phyloP scores from a whole-genome alignment of 2,329 filamentous ascomycete genomes.

The Botrytis paeoniae region DNA sequence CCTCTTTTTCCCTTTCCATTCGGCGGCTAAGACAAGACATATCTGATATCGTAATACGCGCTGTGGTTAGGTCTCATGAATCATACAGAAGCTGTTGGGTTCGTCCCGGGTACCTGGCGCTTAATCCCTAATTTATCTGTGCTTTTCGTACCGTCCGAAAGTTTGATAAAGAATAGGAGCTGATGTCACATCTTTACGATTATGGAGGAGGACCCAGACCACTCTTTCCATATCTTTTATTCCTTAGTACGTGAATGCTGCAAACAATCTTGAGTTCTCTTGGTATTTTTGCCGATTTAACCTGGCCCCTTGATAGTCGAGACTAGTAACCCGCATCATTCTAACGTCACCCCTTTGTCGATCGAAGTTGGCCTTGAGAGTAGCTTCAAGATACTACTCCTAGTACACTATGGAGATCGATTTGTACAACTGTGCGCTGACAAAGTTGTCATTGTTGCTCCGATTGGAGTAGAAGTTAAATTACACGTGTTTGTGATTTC shows the following conservation, averaged over 20 bases:
- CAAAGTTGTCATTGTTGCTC: conserved; percentile 12
- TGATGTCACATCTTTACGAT: conserved; percentile 3
- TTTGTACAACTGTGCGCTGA: conserved; percentile 10
- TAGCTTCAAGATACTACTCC: background rate
- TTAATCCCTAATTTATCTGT: conserved; percentile 6
- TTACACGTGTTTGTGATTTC: conserved; percentile 15
- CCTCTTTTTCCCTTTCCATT: background rate
- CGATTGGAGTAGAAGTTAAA: conserved; percentile 14
- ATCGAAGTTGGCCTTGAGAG: background rate
- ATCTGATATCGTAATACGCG: conserved; percentile 9
- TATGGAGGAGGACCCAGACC: conserved; percentile 6
- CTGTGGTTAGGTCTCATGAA: conserved; percentile 7
- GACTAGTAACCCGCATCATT: background rate
- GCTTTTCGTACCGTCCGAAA: background rate
- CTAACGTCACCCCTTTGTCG: background rate
- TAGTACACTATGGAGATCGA: conserved; percentile 8
- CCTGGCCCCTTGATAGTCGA: background rate
- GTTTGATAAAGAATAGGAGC: background rate
- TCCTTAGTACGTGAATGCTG: background rate
- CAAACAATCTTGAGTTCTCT: background rate
- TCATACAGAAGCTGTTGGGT: background rate
- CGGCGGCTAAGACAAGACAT: conserved; percentile 8
- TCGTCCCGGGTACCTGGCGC: conserved; percentile 19
- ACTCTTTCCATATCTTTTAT: background rate
- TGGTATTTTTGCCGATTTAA: conserved; percentile 4